phyloP scores from a whole-genome alignment of 2,329 filamentous ascomycete species.

The Penicillium fuscoglaucum region DNA sequence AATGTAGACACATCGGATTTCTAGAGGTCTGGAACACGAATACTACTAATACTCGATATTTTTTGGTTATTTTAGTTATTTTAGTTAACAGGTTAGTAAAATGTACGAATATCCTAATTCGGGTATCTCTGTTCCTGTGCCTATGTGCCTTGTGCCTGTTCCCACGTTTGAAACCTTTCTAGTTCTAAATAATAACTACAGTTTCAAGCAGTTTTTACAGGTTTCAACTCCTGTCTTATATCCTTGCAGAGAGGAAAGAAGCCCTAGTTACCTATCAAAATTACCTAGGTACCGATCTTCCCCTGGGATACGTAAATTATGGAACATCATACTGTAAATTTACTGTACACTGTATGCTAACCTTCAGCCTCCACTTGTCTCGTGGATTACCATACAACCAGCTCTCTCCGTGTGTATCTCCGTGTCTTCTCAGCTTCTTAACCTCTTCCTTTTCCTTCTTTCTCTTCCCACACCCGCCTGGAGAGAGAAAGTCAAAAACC shows the following conservation, averaged over 20 bases:
- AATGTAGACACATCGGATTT: conserved; percentile 1
- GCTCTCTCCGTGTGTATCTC: conserved; percentile 25
- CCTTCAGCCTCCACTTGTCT: conserved; percentile 29
- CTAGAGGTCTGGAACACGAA: not conserved
- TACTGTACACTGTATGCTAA: conserved; percentile 2
- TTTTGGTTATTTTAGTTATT: not conserved
- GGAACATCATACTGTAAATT: conserved; percentile 2
- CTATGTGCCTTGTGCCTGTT: not conserved
- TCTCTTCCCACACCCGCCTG: conserved; percentile 44
- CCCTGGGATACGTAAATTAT: not conserved
- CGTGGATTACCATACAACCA: conserved; percentile 26
- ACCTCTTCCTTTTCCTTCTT: conserved; percentile 32
- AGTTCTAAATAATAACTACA: not conserved
- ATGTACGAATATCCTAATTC: not conserved
- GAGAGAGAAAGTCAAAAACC: conserved; percentile 42
- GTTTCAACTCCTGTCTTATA: conserved; percentile 12
- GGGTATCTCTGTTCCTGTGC: not conserved
- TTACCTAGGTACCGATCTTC: not conserved
- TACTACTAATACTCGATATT: not conserved
- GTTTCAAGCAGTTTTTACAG: conserved; percentile 3
- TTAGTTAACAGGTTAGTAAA: too few relatives aligned
- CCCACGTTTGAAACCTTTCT: not conserved
- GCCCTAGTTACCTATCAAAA: conserved; percentile 3
- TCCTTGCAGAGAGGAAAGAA: conserved; percentile 11
- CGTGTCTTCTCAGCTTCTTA: conserved; percentile 29